Evolutionary conservation across 345 rosid genomes (phyloP), one percentile per base, ranked within the genome.

Genomic region (Gossypium australe): DNA sequence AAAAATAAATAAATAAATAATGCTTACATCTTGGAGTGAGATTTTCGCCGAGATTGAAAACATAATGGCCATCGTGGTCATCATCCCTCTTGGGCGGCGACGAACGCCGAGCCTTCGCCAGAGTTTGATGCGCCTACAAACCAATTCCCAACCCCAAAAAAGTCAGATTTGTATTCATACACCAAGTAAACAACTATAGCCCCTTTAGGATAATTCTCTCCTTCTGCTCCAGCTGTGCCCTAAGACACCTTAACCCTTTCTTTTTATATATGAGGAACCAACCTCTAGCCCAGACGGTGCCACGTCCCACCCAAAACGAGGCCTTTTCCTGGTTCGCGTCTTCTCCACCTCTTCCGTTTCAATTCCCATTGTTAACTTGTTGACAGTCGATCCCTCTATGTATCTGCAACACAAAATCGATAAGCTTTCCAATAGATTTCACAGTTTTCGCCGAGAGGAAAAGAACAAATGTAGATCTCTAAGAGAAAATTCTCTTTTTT

Each of bases 51-150:
- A 87, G 84, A 71, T 71, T 84, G 76, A 83, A 90, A 25, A 84
- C 86, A 47, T 88, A 87, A 87, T 90, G 95, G 16, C 95, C 95
- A 3, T 90, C 90, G 3, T 85, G 87, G 80, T 90, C 95, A 80
- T 88, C 95, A 16, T 87, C 83, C 51, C 91, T 83, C 64, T 77
- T 71, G 0, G 92, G 89, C 69, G 92, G 92, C 60, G 92, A 85
- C 47, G 70, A 77, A 22, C 72, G 67, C 80, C 81, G 83, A 27
- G 85, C 60, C 68, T 58, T 67, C 27, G 53, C 69, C 66, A 57
- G 38, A 81, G 81, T 71, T 59, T 82, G 81, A 77, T 85, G 83
- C 75, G 82, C 87, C 94, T 89, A 80, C 70, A 75, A 84, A 80
- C 75, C 76, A 63, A 66, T 59, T 57, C 74, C 66, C 60, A 78